A percentile compares a stretch with the other conserved stretches of the same genome.
Evolutionary conservation across 768 basidiomycete genomes (phyloP).

Genomic region (Cystofilobasidium macerans): DNA sequence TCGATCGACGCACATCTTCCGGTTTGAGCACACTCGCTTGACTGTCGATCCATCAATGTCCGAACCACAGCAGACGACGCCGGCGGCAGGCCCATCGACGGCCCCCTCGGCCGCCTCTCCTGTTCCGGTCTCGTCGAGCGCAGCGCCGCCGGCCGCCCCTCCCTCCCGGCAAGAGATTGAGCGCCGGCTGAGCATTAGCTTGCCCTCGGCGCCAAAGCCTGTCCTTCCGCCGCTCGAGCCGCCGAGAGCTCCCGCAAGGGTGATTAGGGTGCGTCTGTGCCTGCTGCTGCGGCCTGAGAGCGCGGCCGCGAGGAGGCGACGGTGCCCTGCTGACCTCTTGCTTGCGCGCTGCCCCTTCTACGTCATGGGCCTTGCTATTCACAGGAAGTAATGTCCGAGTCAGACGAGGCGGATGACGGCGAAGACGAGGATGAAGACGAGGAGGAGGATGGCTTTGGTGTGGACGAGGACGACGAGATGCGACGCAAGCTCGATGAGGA

Average conservation of each 20-base stretch:
- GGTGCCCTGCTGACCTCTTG: no score
- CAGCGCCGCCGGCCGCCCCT: slow-evolving; percentile 43
- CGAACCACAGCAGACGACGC: no score
- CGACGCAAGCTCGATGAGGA: slow-evolving; percentile 39
- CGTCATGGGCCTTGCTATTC: no score
- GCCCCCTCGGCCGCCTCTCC: no score
- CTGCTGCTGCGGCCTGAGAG: slow-evolving; percentile 27
- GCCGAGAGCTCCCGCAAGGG: neutral
- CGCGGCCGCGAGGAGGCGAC: no score
- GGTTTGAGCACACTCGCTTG: no score
- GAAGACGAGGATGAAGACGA: slow-evolving; percentile 56
- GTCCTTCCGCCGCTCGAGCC: neutral
- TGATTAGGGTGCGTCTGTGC: slow-evolving; percentile 11
- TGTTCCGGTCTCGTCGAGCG: neutral
- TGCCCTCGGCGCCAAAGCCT: slow-evolving; percentile 21
- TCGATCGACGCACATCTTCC: no score
- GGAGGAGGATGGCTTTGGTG: no score
- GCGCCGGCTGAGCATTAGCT: slow-evolving; percentile 49
- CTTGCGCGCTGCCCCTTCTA: no score
- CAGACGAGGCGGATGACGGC: slow-evolving; percentile 16
- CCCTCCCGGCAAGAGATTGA: slow-evolving; percentile 79
- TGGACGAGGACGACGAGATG: slow-evolving; percentile 32
- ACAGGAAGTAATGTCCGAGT: slow-evolving; percentile 14
- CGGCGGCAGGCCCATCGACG: no score
- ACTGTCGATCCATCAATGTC: no score